These are phyloP conservation scores for Xylariaceae sp. DNA, from an alignment of 2,329 filamentous ascomycete genomes.

Conservation along the genomic window DNA sequence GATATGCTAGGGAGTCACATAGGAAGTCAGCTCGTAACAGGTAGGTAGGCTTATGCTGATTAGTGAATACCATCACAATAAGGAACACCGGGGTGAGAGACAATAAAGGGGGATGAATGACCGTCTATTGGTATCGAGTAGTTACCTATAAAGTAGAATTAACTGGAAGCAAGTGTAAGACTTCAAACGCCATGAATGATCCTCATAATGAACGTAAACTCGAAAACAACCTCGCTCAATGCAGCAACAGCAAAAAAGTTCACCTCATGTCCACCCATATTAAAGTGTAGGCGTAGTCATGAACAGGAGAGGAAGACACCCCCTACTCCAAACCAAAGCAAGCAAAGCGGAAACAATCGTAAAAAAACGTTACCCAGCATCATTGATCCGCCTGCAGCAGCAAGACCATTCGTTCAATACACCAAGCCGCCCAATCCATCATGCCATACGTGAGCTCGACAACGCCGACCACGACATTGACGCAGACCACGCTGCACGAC, in stretches of 20 bases:
- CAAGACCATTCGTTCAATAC: conserved; percentile 11
- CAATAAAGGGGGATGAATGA: neutral
- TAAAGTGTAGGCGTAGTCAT: neutral
- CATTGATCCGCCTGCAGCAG: conserved; percentile 9
- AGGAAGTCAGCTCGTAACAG: no score
- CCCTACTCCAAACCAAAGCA: no score
- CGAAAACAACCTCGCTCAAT: conserved; percentile 4
- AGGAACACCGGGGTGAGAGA: neutral
- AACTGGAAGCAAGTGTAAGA: neutral
- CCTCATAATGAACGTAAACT: neutral
- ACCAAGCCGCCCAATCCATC: conserved; percentile 14
- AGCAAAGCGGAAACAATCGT: neutral
- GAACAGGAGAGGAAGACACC: neutral
- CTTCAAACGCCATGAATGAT: neutral
- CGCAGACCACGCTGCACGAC: neutral
- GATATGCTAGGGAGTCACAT: no score
- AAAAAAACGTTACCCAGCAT: neutral
- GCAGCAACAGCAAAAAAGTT: neutral
- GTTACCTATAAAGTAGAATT: neutral
- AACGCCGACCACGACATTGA: neutral
- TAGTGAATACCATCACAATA: no score
- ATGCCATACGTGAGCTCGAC: conserved; percentile 6
- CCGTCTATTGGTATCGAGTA: conserved; percentile 15
- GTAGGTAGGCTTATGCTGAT: no score
- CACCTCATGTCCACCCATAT: neutral